Percentiles rank a stretch among this genome's conserved stretches.
These are phyloP conservation scores for Pulicaria dysenterica DNA, from an alignment of 129 eudicot species.

Conservation along the genomic window DNA sequence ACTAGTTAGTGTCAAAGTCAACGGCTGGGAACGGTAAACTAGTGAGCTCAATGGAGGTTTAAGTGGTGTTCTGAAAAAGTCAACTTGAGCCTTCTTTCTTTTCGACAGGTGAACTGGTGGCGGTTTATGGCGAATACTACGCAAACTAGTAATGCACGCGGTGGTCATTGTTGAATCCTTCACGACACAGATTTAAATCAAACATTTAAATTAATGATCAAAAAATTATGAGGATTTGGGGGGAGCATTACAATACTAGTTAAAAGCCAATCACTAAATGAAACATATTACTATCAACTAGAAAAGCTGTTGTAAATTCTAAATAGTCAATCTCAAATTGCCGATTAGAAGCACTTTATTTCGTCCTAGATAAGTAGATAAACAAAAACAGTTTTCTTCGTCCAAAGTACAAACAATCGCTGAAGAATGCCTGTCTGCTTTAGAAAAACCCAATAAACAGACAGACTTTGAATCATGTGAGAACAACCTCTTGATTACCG, in stretches of 20 bases:
- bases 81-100: slow-evolving; percentile 27
- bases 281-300: background rate
- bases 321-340: too few species aligned
- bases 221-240: background rate
- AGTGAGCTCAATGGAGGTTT: slow-evolving; percentile 30
- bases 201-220: background rate
- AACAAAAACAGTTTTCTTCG: too few species aligned
- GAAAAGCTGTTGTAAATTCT: too few species aligned
- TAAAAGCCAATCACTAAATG: background rate
- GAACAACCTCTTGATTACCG: too few species aligned
- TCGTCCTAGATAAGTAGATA: too few species aligned
- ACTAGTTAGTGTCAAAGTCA: slow-evolving; percentile 37
- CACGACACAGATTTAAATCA: background rate
- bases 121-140: slow-evolving; percentile 39
- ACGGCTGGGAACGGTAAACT: slow-evolving; percentile 23
- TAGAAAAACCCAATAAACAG: too few species aligned
- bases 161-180: slow-evolving; percentile 46
- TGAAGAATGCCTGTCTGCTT: too few species aligned
- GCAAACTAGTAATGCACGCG: slow-evolving; percentile 50
- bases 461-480: too few species aligned
- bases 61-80: slow-evolving; percentile 23
- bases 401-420: too few species aligned
- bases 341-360: too few species aligned
- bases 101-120: slow-evolving; percentile 31
- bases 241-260: background rate